Evolutionary conservation across 129 eudicot species (phyloP).

Genomic region (Glebionis coronaria): DNA sequence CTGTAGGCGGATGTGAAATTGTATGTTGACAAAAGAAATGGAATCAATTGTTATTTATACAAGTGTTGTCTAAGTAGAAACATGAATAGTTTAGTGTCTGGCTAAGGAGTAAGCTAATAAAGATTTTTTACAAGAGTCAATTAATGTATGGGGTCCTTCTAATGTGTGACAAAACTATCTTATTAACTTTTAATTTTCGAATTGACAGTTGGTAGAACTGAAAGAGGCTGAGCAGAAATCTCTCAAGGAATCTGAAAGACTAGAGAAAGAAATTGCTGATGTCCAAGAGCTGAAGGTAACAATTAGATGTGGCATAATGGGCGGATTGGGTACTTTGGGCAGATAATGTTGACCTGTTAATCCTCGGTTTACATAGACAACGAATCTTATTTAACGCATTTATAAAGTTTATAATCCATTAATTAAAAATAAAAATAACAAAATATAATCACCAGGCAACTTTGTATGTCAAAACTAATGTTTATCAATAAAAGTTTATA

Average conservation of each 20-base stretch:
- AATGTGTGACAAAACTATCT: neutral
- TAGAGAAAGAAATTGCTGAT: conserved; percentile 92
- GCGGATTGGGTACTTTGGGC: neutral
- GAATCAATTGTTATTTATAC: too few relatives aligned
- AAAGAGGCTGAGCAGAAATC: conserved; percentile 91
- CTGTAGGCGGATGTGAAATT: neutral
- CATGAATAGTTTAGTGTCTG: too few relatives aligned
- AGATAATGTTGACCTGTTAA: neutral
- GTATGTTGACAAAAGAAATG: too few relatives aligned
- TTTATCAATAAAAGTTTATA: neutral
- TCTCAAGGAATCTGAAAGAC: conserved; percentile 82
- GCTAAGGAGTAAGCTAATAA: too few relatives aligned
- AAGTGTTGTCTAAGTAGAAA: too few relatives aligned
- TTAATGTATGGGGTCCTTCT: neutral
- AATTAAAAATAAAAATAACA: neutral
- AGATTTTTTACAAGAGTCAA: neutral
- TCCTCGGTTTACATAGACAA: neutral
- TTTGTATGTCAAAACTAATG: neutral
- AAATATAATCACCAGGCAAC: neutral
- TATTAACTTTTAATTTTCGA: conserved; percentile 11
- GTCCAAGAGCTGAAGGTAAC: conserved; percentile 86
- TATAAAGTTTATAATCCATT: neutral
- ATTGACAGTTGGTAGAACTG: conserved; percentile 78
- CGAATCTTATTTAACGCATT: neutral
- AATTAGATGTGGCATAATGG: conserved; percentile 3